Conservation (phyloP, 306 rosid genomes). For the Astragalus membranaceus region DNA sequence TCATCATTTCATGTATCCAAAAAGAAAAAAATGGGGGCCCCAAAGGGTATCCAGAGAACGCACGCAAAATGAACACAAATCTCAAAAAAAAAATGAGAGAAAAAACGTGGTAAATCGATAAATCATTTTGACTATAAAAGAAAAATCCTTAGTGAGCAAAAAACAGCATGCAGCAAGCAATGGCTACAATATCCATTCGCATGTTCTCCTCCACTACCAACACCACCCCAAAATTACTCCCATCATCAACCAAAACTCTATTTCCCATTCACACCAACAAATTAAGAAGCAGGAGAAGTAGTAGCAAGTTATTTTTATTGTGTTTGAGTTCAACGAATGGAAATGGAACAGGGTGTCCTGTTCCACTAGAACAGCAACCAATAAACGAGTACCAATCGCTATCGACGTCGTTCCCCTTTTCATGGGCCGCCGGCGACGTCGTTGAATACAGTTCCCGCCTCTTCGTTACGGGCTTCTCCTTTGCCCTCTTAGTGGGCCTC, state of each 20-base stretch:
- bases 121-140: no score
- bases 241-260: background rate
- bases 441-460: constrained; percentile 63
- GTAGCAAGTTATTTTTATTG: background rate
- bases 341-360: constrained; percentile 65
- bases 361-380: constrained; percentile 78
- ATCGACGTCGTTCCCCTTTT: constrained; percentile 75
- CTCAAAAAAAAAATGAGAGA: no score
- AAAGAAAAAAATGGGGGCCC: no score
- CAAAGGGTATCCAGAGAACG: no score
- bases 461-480: constrained; percentile 59
- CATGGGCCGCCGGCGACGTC: constrained; percentile 73
- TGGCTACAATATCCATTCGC: constrained; percentile 32
- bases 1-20: no score
- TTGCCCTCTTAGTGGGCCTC: constrained; percentile 64
- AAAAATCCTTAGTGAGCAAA: no score
- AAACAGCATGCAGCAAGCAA: background rate
- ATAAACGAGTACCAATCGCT: constrained; percentile 74
- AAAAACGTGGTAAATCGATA: no score
- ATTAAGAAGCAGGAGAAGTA: background rate
- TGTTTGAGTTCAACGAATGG: constrained; percentile 29
- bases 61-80: no score
- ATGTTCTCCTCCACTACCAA: constrained; percentile 6
- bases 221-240: background rate
- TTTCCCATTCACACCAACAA: background rate